Conservation (phyloP, 768 basidiomycete genomes). For the Termitomyces sp. region DNA sequence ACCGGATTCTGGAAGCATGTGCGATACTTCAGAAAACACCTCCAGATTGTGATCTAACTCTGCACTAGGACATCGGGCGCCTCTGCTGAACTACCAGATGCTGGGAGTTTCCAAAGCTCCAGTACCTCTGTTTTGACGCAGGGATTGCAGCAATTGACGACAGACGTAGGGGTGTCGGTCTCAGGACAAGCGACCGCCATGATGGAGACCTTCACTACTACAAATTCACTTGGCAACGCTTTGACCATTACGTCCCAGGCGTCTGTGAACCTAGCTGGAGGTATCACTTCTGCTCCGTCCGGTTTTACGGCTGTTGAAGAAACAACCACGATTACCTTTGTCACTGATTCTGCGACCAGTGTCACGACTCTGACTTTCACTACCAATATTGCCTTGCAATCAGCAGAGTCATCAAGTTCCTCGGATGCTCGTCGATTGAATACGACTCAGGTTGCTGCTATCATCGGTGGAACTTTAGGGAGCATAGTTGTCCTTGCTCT, state of each 20-base stretch:
- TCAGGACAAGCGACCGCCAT: background rate
- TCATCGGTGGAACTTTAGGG: constrained; percentile 5
- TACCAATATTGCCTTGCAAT: constrained; percentile 3
- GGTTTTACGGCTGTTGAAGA: constrained; percentile 1
- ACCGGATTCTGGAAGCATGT: too few species aligned
- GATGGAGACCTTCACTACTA: background rate
- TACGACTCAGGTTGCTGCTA: background rate
- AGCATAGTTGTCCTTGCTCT: background rate
- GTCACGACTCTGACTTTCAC: constrained; percentile 1
- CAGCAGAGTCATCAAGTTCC: background rate
- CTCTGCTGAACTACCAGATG: background rate
- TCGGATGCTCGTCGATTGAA: background rate
- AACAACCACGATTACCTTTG: constrained; percentile 6
- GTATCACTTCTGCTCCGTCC: background rate
- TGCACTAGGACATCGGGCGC: background rate
- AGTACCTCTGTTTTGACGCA: background rate
- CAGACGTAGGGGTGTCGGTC: background rate
- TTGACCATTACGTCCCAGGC: background rate
- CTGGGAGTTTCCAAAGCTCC: background rate
- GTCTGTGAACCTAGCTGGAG: background rate
- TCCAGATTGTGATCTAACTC: too few species aligned
- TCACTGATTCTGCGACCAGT: background rate
- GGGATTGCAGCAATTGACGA: background rate
- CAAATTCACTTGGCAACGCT: background rate
- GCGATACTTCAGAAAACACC: too few species aligned